These are phyloP conservation scores for Myxozyma kluyveri DNA, from an alignment of 805 yeast species.

Conservation along the genomic window DNA sequence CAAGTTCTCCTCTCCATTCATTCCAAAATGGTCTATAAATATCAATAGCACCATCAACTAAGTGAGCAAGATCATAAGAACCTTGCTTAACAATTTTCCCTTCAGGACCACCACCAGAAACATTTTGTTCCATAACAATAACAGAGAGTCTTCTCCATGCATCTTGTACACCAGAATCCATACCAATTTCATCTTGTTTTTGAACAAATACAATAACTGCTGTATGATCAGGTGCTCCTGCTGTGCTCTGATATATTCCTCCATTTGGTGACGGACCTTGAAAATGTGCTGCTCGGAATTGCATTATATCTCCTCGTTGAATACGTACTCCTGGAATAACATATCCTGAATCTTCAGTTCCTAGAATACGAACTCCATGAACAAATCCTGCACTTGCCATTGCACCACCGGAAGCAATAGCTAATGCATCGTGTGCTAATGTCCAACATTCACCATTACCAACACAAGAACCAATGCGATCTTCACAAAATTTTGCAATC, in stretches of 20 bases:
- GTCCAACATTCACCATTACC: slow-evolving; percentile 46
- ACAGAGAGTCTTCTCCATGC: slow-evolving; percentile 19
- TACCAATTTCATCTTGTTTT: slow-evolving; percentile 9
- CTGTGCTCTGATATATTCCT: slow-evolving; percentile 12
- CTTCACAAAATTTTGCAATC: slow-evolving; percentile 40
- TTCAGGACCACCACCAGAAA: slow-evolving; percentile 36
- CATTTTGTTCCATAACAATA: slow-evolving; percentile 38
- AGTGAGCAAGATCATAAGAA: slow-evolving; percentile 32
- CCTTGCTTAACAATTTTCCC: slow-evolving; percentile 36
- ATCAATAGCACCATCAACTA: slow-evolving; percentile 35
- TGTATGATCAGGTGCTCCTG: slow-evolving; percentile 42
- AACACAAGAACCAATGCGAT: slow-evolving; percentile 35
- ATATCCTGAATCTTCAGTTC: slow-evolving; percentile 24
- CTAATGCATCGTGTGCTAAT: slow-evolving; percentile 39
- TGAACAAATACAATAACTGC: slow-evolving; percentile 36
- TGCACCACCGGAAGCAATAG: slow-evolving; percentile 23
- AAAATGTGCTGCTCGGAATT: slow-evolving; percentile 36
- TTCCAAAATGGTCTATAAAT: slow-evolving; percentile 38
- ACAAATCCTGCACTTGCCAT: slow-evolving; percentile 13
- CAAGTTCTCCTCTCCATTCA: slow-evolving; percentile 38
- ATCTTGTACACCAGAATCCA: too few species aligned
- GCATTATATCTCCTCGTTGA: slow-evolving; percentile 41
- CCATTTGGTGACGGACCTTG: slow-evolving; percentile 25
- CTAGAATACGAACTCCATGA: slow-evolving; percentile 14
- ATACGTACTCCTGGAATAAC: slow-evolving; percentile 13